These are phyloP conservation scores for Sistotremastrum suecicum DNA, from an alignment of 768 basidiomycete species.

Conservation along the genomic window DNA sequence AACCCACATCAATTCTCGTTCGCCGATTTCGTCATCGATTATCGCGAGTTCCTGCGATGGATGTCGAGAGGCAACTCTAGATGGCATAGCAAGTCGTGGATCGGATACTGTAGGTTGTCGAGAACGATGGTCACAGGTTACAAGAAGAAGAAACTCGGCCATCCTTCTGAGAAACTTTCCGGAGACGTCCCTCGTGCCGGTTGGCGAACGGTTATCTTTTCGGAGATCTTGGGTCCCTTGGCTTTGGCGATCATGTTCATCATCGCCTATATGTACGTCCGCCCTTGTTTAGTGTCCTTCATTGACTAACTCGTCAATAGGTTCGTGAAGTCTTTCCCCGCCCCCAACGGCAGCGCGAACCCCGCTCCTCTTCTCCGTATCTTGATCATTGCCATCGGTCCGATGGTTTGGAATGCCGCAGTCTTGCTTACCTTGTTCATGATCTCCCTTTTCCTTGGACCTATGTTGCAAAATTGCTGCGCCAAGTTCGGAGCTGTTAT, in stretches of 20 bases:
- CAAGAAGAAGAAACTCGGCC: conserved; percentile 94
- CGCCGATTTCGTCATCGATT: conserved; percentile 94
- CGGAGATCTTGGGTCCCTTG: conserved; percentile 77
- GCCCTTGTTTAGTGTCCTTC: conserved; percentile 22
- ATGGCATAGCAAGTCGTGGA: conserved; percentile 97
- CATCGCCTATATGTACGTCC: conserved; percentile 56
- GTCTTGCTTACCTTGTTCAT: conserved; percentile 80
- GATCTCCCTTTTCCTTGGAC: conserved; percentile 83
- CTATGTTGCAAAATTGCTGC: conserved; percentile 71
- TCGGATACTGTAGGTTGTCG: conserved; percentile 96
- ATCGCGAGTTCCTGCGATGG: conserved; percentile 93
- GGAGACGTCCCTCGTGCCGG: conserved; percentile 88
- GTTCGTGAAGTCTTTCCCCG: conserved; percentile 81
- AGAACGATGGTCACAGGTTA: conserved; percentile 99
- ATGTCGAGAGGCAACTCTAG: conserved; percentile 98
- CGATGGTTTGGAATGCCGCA: conserved; percentile 90
- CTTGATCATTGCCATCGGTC: conserved; percentile 83
- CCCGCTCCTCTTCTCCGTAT: conserved; percentile 87
- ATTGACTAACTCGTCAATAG: conserved; percentile 17
- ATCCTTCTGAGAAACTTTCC: conserved; percentile 94
- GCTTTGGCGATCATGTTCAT: conserved; percentile 77
- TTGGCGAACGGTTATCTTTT: conserved; percentile 81
- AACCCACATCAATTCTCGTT: conserved; percentile 99
- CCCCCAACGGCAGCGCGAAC: conserved; percentile 41
- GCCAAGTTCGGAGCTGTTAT: conserved; percentile 86